Evolutionary conservation across 805 yeast species (phyloP).

Genomic region (Starmerella tilneyi): DNA sequence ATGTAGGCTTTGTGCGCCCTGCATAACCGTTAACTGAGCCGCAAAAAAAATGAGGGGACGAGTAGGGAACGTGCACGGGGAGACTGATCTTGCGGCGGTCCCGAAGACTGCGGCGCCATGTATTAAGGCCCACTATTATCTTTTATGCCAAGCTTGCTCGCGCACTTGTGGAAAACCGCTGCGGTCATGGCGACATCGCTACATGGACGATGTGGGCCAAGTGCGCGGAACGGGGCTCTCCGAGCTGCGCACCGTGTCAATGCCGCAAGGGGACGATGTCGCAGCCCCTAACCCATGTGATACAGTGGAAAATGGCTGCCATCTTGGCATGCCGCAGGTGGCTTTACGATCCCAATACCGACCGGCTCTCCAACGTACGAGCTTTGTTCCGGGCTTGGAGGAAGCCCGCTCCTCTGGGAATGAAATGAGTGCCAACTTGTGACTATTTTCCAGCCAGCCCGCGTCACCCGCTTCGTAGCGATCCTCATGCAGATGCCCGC

Average conservation of each 20-base stretch:
- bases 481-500: too few relatives aligned
- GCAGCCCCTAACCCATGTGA: neutral
- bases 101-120: too few relatives aligned
- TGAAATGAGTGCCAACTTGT: too few relatives aligned
- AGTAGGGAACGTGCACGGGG: too few relatives aligned
- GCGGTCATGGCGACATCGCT: too few relatives aligned
- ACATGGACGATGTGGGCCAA: too few relatives aligned
- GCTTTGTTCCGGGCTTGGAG: neutral
- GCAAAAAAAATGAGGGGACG: neutral
- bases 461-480: too few relatives aligned
- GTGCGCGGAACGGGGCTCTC: neutral
- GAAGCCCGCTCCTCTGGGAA: neutral
- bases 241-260: conserved; percentile 2
- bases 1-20: neutral
- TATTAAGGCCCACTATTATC: too few relatives aligned
- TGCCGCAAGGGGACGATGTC: neutral
- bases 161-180: too few relatives aligned
- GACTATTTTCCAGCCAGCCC: neutral
- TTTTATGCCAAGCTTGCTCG: too few relatives aligned
- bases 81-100: too few relatives aligned
- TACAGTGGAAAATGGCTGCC: neutral
- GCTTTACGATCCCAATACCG: neutral
- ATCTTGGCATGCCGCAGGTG: neutral
- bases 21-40: conserved; percentile 6
- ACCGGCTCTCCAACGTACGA: too few relatives aligned